Base-by-base conservation (phyloP, 306 rosid genomes). In the Cicer bijugum region DNA sequence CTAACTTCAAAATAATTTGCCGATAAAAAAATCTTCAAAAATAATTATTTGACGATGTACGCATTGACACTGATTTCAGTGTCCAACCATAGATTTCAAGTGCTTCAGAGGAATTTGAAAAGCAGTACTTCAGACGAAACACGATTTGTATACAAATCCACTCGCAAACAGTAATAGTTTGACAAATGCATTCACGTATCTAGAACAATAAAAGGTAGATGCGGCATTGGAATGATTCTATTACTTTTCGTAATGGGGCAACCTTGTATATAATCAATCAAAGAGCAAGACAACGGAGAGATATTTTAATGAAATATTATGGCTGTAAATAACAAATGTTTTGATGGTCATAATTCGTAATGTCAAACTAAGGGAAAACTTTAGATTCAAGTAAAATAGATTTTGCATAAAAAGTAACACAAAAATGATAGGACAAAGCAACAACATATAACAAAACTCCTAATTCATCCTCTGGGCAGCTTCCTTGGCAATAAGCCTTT, bases 391-490 rank as follows among this genome's bases (percentile, higher is more conserved):
- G 55, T 33, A 33, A 61, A 57, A 51, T 4, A 53, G 45, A 39
- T 8, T 61, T 33, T 8, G 43, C 28, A 7, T 8, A 0, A 55
- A 61, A 1, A 43, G 35, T 28, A 58, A 53, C 63, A 59, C 72
- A 43, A 69, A 39, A 60, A 10, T 7, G 35, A 17, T 45, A 12
- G 8, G 5, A 14, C 4, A 43, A 55, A 19, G 28, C 71, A 75
- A 71, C 68, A 50, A 65, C 56, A 64, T 42, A 48, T 15, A 55
- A 10, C n/a, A 55, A 57, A 66, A 48, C 43, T 10, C 67, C 78
- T 82, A 91, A 12, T 75, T 5, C 89, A 88, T 56, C 74, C 97
- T 91, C 80, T 89, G 94, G 16, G 94, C 92, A 45, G 92, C 94
- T 79, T 90, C 96, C 83, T 88, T 90, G 17, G 96, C 96, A 37